These are phyloP conservation scores for Quercus suber DNA, from an alignment of 306 rosid genomes.

Conservation along the genomic window DNA sequence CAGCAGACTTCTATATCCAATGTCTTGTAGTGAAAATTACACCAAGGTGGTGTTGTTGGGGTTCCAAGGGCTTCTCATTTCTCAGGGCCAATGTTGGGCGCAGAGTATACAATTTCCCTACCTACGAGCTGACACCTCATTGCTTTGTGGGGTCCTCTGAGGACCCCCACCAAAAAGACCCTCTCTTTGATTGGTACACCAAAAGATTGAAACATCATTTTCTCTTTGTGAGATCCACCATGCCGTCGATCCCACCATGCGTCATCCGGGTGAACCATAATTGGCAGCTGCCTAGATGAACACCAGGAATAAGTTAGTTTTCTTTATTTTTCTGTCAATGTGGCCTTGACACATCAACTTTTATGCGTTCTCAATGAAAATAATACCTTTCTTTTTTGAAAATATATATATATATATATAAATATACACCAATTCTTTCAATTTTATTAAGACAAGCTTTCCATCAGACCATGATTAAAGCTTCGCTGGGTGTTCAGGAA, in stretches of 20 bases:
- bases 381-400: neutral
- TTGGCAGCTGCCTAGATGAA: neutral
- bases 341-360: neutral
- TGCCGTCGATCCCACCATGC: neutral
- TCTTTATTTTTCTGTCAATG: neutral
- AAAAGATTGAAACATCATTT: constrained; percentile 3
- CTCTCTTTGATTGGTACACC: neutral
- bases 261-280: neutral
- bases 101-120: constrained; percentile 61
- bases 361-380: neutral
- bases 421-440: neutral
- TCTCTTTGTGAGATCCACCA: neutral
- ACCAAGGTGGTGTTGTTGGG: constrained; percentile 26
- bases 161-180: neutral
- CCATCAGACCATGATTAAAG: neutral
- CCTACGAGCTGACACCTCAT: constrained; percentile 57
- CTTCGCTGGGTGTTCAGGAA: no score
- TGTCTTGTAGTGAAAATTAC: constrained; percentile 38
- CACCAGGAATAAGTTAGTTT: neutral
- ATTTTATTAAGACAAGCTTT: neutral
- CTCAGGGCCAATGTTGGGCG: constrained; percentile 59
- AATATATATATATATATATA: no score
- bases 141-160: constrained; percentile 23
- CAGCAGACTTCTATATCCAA: constrained; percentile 15
- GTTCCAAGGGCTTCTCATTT: constrained; percentile 30